Percentiles rank a stretch among this genome's conserved stretches.
Conservation (phyloP, 805 yeast genomes). For the Lipomyces japonicus region DNA sequence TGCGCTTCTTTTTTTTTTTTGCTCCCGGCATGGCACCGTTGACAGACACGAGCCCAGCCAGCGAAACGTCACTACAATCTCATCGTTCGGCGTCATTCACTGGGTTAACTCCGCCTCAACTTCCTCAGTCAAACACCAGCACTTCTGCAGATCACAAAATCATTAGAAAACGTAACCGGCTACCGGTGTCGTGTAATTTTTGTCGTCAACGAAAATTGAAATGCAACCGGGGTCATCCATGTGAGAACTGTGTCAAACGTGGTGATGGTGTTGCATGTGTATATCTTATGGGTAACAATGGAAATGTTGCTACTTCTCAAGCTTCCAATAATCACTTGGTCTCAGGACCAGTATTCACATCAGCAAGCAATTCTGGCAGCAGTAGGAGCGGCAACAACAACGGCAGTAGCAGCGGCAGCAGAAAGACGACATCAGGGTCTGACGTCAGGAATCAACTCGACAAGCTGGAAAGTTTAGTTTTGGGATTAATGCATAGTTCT, state of each 20-base stretch:
- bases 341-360: constrained; percentile 7
- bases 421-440: constrained; percentile 10
- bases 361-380: not conserved
- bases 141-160: constrained; percentile 23
- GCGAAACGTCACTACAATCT: constrained; percentile 1
- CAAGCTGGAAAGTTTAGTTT: constrained; percentile 33
- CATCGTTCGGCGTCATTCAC: constrained; percentile 4
- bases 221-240: constrained; percentile 38
- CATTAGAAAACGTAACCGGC: constrained; percentile 33
- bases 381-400: not conserved
- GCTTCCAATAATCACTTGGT: constrained; percentile 8
- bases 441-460: constrained; percentile 33
- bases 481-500: constrained; percentile 24
- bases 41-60: not conserved
- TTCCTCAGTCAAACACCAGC: constrained; percentile 23
- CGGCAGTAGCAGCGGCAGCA: not conserved
- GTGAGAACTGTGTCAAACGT: constrained; percentile 35
- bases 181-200: constrained; percentile 35
- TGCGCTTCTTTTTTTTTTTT: not conserved
- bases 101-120: constrained; percentile 13
- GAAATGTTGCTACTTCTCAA: constrained; percentile 5
- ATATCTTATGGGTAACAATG: constrained; percentile 19
- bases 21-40: constrained; percentile 1
- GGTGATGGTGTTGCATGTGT: constrained; percentile 27
- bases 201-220: constrained; percentile 38